These are phyloP conservation scores for Jamesozyma lodderae DNA, from an alignment of 805 yeast species.

Conservation along the genomic window DNA sequence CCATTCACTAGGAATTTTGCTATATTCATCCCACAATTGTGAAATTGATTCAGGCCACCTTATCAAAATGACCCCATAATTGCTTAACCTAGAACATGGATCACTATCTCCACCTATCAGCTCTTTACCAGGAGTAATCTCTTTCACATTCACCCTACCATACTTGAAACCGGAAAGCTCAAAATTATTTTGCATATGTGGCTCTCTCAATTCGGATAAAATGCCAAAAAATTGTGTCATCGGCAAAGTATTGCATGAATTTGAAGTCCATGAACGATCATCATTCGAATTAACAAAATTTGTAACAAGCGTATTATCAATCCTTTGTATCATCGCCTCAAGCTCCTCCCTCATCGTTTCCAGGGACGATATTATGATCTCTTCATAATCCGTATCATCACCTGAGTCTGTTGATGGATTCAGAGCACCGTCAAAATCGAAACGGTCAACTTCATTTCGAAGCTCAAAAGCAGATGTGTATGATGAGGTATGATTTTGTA, in stretches of 20 bases:
- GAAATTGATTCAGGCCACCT: conserved; percentile 24
- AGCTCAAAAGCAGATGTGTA: conserved; percentile 18
- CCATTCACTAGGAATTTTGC: conserved; percentile 23
- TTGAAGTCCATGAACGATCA: background rate
- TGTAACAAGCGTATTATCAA: background rate
- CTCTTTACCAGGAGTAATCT: background rate
- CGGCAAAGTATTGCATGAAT: too few species aligned
- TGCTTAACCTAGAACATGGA: conserved; percentile 19
- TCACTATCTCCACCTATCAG: conserved; percentile 4
- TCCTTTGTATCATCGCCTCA: conserved; percentile 1
- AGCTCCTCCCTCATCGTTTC: background rate
- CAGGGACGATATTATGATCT: background rate
- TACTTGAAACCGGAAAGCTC: too few species aligned
- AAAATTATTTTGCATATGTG: background rate
- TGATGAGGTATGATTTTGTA: conserved; percentile 1
- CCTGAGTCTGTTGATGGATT: background rate
- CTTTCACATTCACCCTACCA: background rate
- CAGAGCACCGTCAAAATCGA: conserved; percentile 18
- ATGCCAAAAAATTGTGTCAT: background rate
- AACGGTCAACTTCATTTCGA: conserved; percentile 23
- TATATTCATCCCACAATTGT: conserved; percentile 27
- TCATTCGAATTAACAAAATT: background rate
- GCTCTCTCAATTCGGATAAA: background rate
- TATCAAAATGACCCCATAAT: conserved; percentile 23
- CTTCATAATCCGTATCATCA: background rate